A percentile compares a stretch with the other conserved stretches of the same genome.
Evolutionary conservation across 768 basidiomycete species (phyloP).

Genomic region (Termitomyces heimii): DNA sequence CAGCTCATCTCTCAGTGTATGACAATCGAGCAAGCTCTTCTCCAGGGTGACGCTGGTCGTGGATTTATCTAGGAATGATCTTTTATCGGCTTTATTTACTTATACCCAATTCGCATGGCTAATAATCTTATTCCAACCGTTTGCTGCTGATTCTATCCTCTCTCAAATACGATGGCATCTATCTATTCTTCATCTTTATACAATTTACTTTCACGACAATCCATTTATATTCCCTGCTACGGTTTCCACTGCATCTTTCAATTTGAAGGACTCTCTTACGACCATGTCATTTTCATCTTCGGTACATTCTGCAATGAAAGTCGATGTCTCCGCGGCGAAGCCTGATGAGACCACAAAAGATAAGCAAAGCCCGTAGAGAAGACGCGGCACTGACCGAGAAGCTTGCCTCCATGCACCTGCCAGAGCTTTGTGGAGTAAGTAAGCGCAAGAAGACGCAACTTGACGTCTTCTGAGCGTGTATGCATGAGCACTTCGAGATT

Average conservation of each 20-base stretch:
- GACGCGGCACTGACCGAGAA: slow-evolving; percentile 47
- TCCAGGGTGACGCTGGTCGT: slow-evolving; percentile 19
- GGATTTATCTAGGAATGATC: slow-evolving; percentile 9
- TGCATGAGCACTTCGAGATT: slow-evolving; percentile 85
- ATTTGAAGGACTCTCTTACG: slow-evolving; percentile 57
- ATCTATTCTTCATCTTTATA: slow-evolving; percentile 14
- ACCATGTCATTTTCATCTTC: slow-evolving; percentile 88
- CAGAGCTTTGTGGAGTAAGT: slow-evolving; percentile 67
- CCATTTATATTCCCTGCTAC: slow-evolving; percentile 61
- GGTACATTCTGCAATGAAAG: slow-evolving; percentile 81
- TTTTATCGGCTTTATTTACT: neutral
- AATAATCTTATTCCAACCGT: neutral
- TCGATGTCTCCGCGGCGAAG: slow-evolving; percentile 74
- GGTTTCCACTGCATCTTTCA: slow-evolving; percentile 69
- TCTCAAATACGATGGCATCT: neutral
- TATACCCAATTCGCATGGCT: neutral
- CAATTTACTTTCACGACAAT: slow-evolving; percentile 19
- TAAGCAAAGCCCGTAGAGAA: neutral
- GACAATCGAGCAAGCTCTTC: slow-evolving; percentile 50
- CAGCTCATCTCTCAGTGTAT: slow-evolving; percentile 64
- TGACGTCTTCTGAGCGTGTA: slow-evolving; percentile 77
- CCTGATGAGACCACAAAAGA: slow-evolving; percentile 31
- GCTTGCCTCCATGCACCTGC: slow-evolving; percentile 67
- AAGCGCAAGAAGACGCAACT: slow-evolving; percentile 66
- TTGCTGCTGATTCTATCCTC: neutral